A percentile compares a stretch with the other conserved stretches of the same genome.
phyloP scores from a whole-genome alignment of 768 basidiomycete species.

The Mycena maculata region DNA sequence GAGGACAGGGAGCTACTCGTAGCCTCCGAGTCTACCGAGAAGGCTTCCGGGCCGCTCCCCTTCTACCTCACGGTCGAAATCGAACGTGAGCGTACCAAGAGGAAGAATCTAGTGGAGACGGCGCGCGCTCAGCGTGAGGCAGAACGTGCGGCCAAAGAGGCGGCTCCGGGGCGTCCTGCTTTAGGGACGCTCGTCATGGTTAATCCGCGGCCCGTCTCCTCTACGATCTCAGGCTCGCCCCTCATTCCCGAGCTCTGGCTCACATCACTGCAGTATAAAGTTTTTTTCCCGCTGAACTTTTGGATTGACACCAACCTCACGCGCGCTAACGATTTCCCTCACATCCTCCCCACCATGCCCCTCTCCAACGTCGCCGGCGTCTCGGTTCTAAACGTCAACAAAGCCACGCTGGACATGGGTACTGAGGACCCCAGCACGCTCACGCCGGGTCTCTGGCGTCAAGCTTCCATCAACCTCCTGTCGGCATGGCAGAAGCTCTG shows the following conservation, averaged over 20 bases:
- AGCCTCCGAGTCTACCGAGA: constrained; percentile 7
- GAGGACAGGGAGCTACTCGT: constrained; percentile 19
- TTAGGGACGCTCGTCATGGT: neutral
- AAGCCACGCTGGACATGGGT: neutral
- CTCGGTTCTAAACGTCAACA: neutral
- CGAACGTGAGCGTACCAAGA: neutral
- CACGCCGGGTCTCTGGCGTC: neutral
- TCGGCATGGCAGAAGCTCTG: neutral
- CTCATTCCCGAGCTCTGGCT: neutral
- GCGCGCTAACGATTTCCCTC: neutral
- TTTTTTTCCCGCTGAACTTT: neutral
- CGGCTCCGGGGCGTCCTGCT: neutral
- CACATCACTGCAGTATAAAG: neutral
- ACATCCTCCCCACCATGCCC: neutral
- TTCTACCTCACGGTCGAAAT: neutral
- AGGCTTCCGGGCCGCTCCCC: constrained; percentile 2
- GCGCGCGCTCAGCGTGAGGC: neutral
- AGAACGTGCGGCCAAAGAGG: neutral
- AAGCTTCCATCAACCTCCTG: neutral
- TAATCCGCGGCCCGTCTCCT: neutral
- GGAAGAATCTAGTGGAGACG: neutral
- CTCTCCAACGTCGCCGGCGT: neutral
- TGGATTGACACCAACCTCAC: neutral
- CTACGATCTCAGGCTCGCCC: neutral
- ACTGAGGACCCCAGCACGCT: neutral